Base-by-base conservation (phyloP, 2,329 filamentous ascomycete species). In the Niveomyces coronatus region DNA sequence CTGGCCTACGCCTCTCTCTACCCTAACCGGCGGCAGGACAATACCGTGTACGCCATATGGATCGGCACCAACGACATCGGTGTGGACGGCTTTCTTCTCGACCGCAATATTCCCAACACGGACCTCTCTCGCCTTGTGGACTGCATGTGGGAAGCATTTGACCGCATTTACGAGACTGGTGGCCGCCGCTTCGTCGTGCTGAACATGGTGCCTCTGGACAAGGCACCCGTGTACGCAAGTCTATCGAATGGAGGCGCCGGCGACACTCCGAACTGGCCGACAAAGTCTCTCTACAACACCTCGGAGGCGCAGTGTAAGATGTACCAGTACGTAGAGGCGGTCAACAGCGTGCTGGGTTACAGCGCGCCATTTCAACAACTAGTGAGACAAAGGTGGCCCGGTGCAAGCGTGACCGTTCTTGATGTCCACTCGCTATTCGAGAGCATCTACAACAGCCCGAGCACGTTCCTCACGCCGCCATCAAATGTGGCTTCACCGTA, bases 61-160 rank as follows among this genome's bases (percentile, higher is more conserved):
- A 86, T 88, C 49, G 84, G 84, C 3, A 87, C 82, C 17, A 89
- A 89, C 52, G 84, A 91, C 50, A 63, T 89, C 9, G 82, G 83
- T 16, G 67, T 64, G 40, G 58, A 67, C 36, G 79, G 71, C 8
- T 81, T 87, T 51, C 55, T 88, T 22, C 75, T 70, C 4, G 79
- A 85, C 51, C 67, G 65, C 17, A 78, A 85, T 52, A 56, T 68
- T 4, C 48, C 61, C 0, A 71, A 69, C 10, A 76, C 74, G 17
- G 79, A 72, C 2, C 67, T 87, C 5, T 62, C 67, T 2, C 70
- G 79, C 50, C 86, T 79, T 50, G 67, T 77, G 3, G 71, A 79
- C 44, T 88, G 83, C 52, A 64, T 85, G 2, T 86, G 79, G 62
- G 53, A 64, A 6, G 65, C 71, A 2, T 69, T 86, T 33, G 73